These are phyloP conservation scores for Aschersonia sp. DNA, from an alignment of 2,329 filamentous ascomycete species.

Conservation along the genomic window DNA sequence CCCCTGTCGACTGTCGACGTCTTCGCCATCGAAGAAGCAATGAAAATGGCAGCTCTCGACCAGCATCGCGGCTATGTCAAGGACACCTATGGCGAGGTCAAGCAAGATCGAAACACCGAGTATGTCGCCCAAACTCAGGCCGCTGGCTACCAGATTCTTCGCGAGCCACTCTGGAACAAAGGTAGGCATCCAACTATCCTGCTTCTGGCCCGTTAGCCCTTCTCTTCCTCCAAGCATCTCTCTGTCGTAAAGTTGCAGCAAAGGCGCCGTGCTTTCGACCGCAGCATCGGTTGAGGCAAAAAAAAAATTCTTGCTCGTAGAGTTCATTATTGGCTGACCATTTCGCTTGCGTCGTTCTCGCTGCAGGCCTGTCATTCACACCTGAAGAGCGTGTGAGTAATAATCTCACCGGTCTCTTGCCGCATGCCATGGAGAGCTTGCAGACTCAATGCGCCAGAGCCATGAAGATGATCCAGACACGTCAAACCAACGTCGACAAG, in stretches of 20 bases:
- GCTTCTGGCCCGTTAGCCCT: not conserved
- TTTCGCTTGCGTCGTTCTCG: too few relatives aligned
- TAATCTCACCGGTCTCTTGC: slow-evolving; percentile 52
- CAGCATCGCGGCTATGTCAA: slow-evolving; percentile 45
- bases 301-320: too few relatives aligned
- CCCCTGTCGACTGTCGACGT: slow-evolving; percentile 44
- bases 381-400: slow-evolving; percentile 48
- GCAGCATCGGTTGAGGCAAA: too few relatives aligned
- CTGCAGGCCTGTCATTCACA: slow-evolving; percentile 45
- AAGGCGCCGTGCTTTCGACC: not conserved
- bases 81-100: slow-evolving; percentile 39
- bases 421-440: slow-evolving; percentile 46
- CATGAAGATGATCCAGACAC: slow-evolving; percentile 59
- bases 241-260: not conserved
- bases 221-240: not conserved
- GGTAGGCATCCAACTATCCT: slow-evolving; percentile 24
- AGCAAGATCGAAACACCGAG: slow-evolving; percentile 37
- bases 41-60: slow-evolving; percentile 46
- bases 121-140: slow-evolving; percentile 37
- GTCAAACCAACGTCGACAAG: slow-evolving; percentile 61
- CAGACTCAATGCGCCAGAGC: slow-evolving; percentile 49
- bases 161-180: slow-evolving; percentile 52
- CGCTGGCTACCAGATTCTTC: slow-evolving; percentile 45
- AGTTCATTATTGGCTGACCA: too few relatives aligned
- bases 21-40: slow-evolving; percentile 39